Evolutionary conservation across 2,329 filamentous ascomycete species (phyloP).

Genomic region (Falciphora oryzae): DNA sequence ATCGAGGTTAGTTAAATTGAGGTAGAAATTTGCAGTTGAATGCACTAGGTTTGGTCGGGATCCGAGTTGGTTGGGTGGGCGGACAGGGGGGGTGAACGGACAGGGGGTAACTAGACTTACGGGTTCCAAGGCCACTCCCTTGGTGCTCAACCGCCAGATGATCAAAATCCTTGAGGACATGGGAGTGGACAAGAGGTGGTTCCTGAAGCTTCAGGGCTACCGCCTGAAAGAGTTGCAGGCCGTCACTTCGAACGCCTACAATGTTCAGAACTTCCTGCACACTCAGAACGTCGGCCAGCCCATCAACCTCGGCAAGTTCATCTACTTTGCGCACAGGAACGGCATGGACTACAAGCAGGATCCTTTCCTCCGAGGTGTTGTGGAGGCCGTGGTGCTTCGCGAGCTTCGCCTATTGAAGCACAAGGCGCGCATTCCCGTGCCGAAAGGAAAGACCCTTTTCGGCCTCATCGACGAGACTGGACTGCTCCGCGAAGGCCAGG

Average conservation of each 20-base stretch:
- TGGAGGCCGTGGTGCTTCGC: slow-evolving; percentile 65
- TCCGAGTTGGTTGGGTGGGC: too few relatives aligned
- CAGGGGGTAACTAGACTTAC: too few relatives aligned
- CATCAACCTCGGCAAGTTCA: slow-evolving; percentile 55
- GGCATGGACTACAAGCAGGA: slow-evolving; percentile 63
- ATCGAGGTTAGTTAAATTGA: too few relatives aligned
- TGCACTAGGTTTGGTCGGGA: too few relatives aligned
- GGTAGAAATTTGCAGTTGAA: too few relatives aligned
- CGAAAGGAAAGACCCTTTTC: slow-evolving; percentile 67
- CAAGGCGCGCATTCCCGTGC: slow-evolving; percentile 67
- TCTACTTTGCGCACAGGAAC: slow-evolving; percentile 52
- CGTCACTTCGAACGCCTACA: slow-evolving; percentile 51
- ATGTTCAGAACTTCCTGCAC: slow-evolving; percentile 62
- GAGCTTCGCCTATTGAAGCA: slow-evolving; percentile 73
- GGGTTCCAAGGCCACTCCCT: slow-evolving; percentile 58
- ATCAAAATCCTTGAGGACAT: slow-evolving; percentile 87
- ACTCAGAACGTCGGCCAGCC: slow-evolving; percentile 53
- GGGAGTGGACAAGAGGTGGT: slow-evolving; percentile 50
- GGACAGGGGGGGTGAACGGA: too few relatives aligned
- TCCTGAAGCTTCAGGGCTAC: slow-evolving; percentile 57
- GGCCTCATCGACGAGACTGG: slow-evolving; percentile 81
- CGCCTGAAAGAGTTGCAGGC: slow-evolving; percentile 54
- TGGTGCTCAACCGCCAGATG: slow-evolving; percentile 71
- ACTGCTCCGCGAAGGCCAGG: slow-evolving; percentile 57
- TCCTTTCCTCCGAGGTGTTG: slow-evolving; percentile 60